phyloP scores from a whole-genome alignment of 495 filamentous ascomycete species.

The Neurospora discreta region DNA sequence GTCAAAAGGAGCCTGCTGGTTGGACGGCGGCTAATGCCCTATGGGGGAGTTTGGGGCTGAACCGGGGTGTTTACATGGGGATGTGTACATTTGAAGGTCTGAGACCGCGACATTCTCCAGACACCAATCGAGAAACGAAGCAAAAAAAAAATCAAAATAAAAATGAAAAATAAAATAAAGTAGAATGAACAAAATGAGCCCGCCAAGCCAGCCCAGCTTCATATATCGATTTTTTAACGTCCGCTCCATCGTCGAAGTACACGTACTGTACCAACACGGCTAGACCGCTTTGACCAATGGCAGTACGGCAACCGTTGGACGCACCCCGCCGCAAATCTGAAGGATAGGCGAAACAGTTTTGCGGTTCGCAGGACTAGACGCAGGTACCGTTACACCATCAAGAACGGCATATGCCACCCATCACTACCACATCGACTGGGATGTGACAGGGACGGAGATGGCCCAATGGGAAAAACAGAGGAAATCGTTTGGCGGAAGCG shows the following conservation, averaged over 20 bases:
- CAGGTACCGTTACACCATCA: background rate
- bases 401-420: background rate
- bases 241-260: background rate
- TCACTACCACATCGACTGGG: background rate
- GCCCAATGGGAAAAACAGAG: background rate
- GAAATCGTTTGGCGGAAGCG: constrained; percentile 8
- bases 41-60: constrained; percentile 4
- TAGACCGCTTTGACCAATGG: background rate
- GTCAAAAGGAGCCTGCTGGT: constrained; percentile 11
- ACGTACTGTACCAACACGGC: background rate
- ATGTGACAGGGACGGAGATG: background rate
- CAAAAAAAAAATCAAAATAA: too few relatives aligned
- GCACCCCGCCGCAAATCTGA: background rate
- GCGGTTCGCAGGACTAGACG: background rate
- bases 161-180: too few relatives aligned
- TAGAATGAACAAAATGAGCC: background rate
- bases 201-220: background rate
- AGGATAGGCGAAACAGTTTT: background rate
- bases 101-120: background rate
- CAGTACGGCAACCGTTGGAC: background rate
- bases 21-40: constrained; percentile 32
- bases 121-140: background rate
- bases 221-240: background rate
- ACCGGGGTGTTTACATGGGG: constrained; percentile 1
- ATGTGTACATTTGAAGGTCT: background rate